phyloP scores from a whole-genome alignment of 345 rosid species.

The Rhodomyrtus tomentosa region DNA sequence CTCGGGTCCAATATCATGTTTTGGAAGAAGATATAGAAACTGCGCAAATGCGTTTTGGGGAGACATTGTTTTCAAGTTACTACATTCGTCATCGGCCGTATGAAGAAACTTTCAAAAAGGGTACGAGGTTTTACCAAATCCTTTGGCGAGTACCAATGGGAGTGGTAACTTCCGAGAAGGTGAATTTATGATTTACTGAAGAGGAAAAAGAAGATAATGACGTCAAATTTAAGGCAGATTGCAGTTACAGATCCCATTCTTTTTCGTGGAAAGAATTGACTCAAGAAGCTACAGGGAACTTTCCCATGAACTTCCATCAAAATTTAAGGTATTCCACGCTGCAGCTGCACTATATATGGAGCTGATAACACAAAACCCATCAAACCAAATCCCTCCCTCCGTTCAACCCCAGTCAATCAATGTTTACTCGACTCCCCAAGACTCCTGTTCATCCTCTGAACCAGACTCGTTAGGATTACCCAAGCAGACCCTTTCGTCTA shows the following conservation, averaged over 20 bases:
- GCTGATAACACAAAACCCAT: neutral
- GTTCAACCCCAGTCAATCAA: neutral
- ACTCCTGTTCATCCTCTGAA: neutral
- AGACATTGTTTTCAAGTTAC: neutral
- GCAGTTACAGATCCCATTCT: fast-evolving
- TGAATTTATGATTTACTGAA: fast-evolving
- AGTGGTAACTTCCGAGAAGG: neutral
- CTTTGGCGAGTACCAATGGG: neutral
- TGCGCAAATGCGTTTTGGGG: fast-evolving
- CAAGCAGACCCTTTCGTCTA: neutral
- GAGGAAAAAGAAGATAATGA: neutral
- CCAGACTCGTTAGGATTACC: neutral
- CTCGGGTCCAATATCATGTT: fast-evolving
- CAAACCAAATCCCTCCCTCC: neutral
- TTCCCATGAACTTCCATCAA: neutral
- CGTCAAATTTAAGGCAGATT: too few species aligned
- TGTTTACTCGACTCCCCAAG: neutral
- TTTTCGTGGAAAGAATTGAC: fast-evolving
- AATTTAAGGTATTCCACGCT: too few species aligned
- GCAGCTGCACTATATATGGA: neutral
- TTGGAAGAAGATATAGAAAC: neutral
- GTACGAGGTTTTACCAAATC: fast-evolving
- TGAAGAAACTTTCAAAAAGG: fast-evolving
- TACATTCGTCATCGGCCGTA: fast-evolving
- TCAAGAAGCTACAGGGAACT: neutral